Evolutionary conservation across 2,329 filamentous ascomycete genomes (phyloP).

Genomic region (Alternaria ethzedia): DNA sequence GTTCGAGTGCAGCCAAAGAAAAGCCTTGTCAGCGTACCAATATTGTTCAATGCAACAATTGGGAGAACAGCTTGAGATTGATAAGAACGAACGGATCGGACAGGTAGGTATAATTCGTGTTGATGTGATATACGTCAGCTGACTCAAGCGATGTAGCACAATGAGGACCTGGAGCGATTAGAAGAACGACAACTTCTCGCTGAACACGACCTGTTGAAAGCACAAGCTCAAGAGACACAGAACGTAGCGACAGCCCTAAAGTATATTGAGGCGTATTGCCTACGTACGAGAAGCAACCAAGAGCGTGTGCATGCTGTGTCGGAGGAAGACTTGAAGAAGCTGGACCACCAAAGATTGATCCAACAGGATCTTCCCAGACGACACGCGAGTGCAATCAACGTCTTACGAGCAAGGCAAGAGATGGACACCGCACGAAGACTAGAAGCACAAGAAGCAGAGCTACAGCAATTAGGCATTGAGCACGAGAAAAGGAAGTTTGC

Average conservation of each 20-base stretch:
- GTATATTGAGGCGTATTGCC: constrained; percentile 58
- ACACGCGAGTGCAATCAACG: constrained; percentile 56
- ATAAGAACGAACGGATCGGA: constrained; percentile 29
- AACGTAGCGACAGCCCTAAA: constrained; percentile 55
- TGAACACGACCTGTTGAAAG: constrained; percentile 51
- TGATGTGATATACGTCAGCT: constrained; percentile 5
- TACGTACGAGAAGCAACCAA: constrained; percentile 39
- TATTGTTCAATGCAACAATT: constrained; percentile 29
- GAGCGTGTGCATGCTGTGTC: constrained; percentile 48
- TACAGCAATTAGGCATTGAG: constrained; percentile 42
- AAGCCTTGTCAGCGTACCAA: constrained; percentile 37
- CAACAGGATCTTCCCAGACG: constrained; percentile 50
- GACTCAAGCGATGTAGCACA: constrained; percentile 44
- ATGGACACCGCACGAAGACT: constrained; percentile 45
- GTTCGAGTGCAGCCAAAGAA: constrained; percentile 44
- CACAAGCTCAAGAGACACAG: constrained; percentile 50
- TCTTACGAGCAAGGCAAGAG: constrained; percentile 54
- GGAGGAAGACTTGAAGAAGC: constrained; percentile 52
- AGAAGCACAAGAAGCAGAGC: constrained; percentile 50
- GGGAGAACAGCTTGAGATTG: constrained; percentile 25
- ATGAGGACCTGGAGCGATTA: constrained; percentile 48
- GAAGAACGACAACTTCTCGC: constrained; percentile 54
- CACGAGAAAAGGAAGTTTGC: constrained; percentile 44
- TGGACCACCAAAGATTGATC: constrained; percentile 49
- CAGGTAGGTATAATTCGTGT: constrained; percentile 29